A percentile compares a stretch with the other conserved stretches of the same genome.
Conservation (phyloP, 116 monocot genomes). For the Zostera marina region DNA sequence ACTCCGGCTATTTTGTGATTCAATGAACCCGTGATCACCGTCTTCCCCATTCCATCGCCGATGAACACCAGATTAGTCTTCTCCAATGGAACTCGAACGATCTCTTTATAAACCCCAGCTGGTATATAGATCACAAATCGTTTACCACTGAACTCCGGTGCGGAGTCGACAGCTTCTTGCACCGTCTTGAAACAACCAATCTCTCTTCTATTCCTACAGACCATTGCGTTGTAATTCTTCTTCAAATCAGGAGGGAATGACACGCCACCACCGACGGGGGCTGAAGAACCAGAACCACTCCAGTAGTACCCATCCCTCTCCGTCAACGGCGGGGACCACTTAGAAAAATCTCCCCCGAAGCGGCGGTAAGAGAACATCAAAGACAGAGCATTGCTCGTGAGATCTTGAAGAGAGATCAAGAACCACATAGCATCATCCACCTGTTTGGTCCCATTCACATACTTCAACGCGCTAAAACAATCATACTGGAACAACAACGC, state of each 20-base stretch:
- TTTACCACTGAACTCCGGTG: conserved; percentile 23
- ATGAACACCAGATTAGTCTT: conserved; percentile 62
- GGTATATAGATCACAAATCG: conserved; percentile 28
- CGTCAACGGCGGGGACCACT: conserved; percentile 50
- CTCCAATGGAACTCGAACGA: conserved; percentile 47
- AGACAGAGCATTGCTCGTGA: conserved; percentile 54
- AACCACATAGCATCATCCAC: conserved; percentile 45
- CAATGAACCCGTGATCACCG: conserved; percentile 47
- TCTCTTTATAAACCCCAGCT: conserved; percentile 54
- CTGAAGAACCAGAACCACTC: conserved; percentile 5
- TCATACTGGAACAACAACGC: conserved; percentile 39
- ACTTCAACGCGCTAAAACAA: conserved; percentile 38
- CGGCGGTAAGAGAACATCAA: conserved; percentile 39
- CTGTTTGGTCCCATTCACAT: conserved; percentile 32
- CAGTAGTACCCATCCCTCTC: conserved; percentile 77
- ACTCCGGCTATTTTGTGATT: conserved; percentile 24
- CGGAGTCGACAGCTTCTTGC: conserved; percentile 53
- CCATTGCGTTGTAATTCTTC: conserved; percentile 17
- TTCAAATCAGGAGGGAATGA: conserved; percentile 5
- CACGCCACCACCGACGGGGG: background rate
- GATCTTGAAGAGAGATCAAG: conserved; percentile 18
- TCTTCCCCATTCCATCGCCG: conserved; percentile 73
- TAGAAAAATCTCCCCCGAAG: conserved; percentile 28
- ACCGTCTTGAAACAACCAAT: conserved; percentile 24
- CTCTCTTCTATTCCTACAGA: conserved; percentile 26